Evolutionary conservation across 2,329 filamentous ascomycete genomes (phyloP).

Genomic region (Berkeleyomyces basicola): DNA sequence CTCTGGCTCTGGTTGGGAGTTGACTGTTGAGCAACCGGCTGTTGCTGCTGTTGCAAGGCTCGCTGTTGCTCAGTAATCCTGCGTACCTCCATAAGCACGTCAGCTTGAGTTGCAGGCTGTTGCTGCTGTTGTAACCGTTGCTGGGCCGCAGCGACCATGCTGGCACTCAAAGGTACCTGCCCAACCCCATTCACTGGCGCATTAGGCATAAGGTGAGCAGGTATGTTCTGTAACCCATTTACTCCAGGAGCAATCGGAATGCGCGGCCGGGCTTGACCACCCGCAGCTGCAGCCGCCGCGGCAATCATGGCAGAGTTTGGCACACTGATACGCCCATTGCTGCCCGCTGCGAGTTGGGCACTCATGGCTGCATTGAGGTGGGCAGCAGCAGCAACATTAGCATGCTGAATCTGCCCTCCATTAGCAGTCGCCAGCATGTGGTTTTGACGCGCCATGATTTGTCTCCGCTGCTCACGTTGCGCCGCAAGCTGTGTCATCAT

Average conservation of each 20-base stretch:
- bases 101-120: slow-evolving; percentile 32
- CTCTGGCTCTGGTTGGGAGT: slow-evolving; percentile 19
- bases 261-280: slow-evolving; percentile 31
- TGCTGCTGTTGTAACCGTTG: slow-evolving; percentile 31
- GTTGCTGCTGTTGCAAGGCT: slow-evolving; percentile 32
- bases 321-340: neutral
- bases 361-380: slow-evolving; percentile 1
- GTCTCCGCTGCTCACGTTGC: slow-evolving; percentile 39
- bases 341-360: slow-evolving; percentile 1
- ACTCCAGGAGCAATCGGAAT: slow-evolving; percentile 37
- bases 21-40: slow-evolving; percentile 18
- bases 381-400: neutral
- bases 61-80: slow-evolving; percentile 51
- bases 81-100: slow-evolving; percentile 45
- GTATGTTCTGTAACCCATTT: slow-evolving; percentile 32
- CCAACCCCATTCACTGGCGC: slow-evolving; percentile 46
- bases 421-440: slow-evolving; percentile 6
- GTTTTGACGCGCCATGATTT: slow-evolving; percentile 4
- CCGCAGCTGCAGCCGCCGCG: slow-evolving; percentile 21
- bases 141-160: slow-evolving; percentile 19
- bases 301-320: slow-evolving; percentile 14
- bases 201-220: slow-evolving; percentile 33
- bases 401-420: neutral
- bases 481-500: slow-evolving; percentile 35
- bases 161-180: slow-evolving; percentile 51